Evolutionary conservation across 352 stramenopile genomes (phyloP), one percentile per base, ranked within the genome.

Genomic region (Globisporangium cederbergense): DNA sequence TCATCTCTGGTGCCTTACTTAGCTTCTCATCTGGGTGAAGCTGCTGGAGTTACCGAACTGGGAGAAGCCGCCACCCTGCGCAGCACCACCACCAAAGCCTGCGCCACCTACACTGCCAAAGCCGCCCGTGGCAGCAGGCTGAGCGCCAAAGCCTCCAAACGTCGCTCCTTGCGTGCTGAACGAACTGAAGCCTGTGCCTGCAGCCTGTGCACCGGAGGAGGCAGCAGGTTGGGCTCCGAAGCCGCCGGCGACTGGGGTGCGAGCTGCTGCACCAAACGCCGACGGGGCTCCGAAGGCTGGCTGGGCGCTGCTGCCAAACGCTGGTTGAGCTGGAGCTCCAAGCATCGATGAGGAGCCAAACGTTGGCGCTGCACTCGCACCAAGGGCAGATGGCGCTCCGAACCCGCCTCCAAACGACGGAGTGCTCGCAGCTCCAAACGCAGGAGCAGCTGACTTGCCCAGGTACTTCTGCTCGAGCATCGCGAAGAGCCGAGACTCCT

Each of bases 391-490:
- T 8, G 81, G 68, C 10, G 79, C 61, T 42, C 81, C 83, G 49
- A 93, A 93, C 4, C 74, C 71, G 20, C 67, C 67, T 36, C 70
- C 68, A 34, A 84, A 78, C 9, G 72, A 51, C 10, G 70, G 63
- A 4, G 69, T 74, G 51, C 66, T 76, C 10, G 69, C 73, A 16
- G 71, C 75, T 7, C 76, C 71, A 65, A 88, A 88, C n/a, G 70
- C 68, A 36, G 67, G 70, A 52, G 68, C 36, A 16, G 68, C 45
- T 28, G 42, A 45, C 20, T 63, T 60, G 38, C 81, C 77, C 10
- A 89, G 9, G 51, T 92, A 92, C 67, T 92, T 92, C 47, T 89
- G 79, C 61, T 92, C 81, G 11, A 92, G 71, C 80, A 90, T 89
- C 13, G 70, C 66, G 66, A 92, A 92, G 14, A 92, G 64, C 50